Evolutionary conservation across 805 yeast genomes (phyloP), one percentile per base, ranked within the genome.

Genomic region (Metschnikowia gelsemii): DNA sequence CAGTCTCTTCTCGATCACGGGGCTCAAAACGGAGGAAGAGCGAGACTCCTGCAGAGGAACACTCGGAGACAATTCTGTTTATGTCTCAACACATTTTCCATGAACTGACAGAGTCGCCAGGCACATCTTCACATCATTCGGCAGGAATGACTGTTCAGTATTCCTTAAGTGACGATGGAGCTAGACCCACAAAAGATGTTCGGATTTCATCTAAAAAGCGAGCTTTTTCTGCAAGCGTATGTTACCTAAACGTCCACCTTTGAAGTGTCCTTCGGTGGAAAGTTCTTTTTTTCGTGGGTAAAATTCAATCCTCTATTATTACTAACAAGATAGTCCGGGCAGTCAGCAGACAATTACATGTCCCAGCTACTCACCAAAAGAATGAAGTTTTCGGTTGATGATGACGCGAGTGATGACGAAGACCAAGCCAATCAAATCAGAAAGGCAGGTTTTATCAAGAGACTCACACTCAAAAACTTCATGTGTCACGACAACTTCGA

Each of bases 401-500:
- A 46, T 22, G 55, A 49, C 2, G 43, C 36, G 8, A 41, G 35
- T 3, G 52, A 54, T n/a, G 58, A 54, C 2, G 50, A 48, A 3
- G 62, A 55, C 9, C 27, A 38, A 12, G 49, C 39, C 2, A 47
- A 35, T 5, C 39, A 35, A 17, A 54, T 51, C 33, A 32, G 31
- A 44, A 7, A 59, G 60, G 79, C 93, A 0, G 97, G 96, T 8
- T 79, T 79, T 30, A 82, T 90, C 30, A 76, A 77, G 51, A 70
- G 70, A 31, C 73, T 90, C 2, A 72, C 72, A 18, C 64, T 90
- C 31, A 73, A 75, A 45, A 87, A 88, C 64, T 88, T 88, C 60
- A 88, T 88, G 96, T 88, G 95, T 50, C 99, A 93, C 58, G 83
- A 79, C 34, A 78, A 86, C 41, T 87, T 93, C 55, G 80, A 79